A percentile compares a stretch with the other conserved stretches of the same genome.
phyloP scores from a whole-genome alignment of 352 stramenopile species.

The Elongisporangium anandrum region DNA sequence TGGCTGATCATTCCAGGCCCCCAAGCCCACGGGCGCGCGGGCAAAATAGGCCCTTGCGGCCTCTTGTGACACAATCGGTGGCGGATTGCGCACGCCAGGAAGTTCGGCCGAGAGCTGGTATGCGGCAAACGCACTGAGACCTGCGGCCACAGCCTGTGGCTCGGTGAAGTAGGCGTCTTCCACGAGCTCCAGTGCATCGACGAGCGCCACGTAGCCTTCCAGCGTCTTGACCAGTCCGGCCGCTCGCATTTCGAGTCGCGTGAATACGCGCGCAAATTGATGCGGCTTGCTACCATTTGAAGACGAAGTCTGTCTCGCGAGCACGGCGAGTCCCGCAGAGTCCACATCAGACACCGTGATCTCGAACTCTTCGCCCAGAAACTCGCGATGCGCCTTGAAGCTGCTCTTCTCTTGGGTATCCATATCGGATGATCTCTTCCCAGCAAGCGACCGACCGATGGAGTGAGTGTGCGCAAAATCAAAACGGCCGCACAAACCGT shows the following conservation, averaged over 20 bases:
- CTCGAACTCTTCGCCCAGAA: slow-evolving; percentile 61
- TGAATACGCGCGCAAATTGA: slow-evolving; percentile 69
- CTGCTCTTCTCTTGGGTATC: slow-evolving; percentile 11
- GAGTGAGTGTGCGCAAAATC: background rate
- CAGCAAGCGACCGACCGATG: background rate
- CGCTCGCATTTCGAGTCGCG: slow-evolving; percentile 32
- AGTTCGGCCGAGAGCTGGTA: slow-evolving; percentile 69
- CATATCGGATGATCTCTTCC: background rate
- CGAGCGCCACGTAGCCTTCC: slow-evolving; percentile 52
- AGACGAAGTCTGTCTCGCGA: slow-evolving; percentile 36
- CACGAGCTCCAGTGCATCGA: slow-evolving; percentile 62
- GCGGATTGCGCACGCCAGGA: slow-evolving; percentile 42
- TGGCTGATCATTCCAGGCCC: slow-evolving; percentile 35
- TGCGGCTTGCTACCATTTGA: slow-evolving; percentile 24
- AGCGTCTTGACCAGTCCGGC: slow-evolving; percentile 52
- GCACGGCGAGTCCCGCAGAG: slow-evolving; percentile 50
- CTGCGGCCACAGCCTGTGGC: slow-evolving; percentile 27
- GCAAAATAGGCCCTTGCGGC: slow-evolving; percentile 61
- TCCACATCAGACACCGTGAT: slow-evolving; percentile 73
- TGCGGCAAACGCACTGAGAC: slow-evolving; percentile 30
- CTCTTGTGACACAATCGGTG: slow-evolving; percentile 47
- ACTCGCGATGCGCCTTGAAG: slow-evolving; percentile 59
- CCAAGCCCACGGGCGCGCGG: slow-evolving; percentile 44
- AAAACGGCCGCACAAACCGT: background rate
- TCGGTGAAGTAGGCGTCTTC: slow-evolving; percentile 63